phyloP scores from a whole-genome alignment of 306 rosid species.

The Vachellia collinsii region DNA sequence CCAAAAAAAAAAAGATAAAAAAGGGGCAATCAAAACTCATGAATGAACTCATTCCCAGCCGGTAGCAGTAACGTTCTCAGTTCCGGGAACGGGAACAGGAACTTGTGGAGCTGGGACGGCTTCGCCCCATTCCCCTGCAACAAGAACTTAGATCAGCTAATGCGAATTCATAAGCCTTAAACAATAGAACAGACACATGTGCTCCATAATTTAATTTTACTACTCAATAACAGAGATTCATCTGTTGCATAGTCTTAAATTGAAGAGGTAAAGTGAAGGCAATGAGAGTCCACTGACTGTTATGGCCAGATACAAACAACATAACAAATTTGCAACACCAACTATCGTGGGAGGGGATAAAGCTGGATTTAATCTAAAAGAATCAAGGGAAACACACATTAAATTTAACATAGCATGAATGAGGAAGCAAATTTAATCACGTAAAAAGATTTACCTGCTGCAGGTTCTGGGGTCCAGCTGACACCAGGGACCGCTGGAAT shows the following conservation, averaged over 20 bases:
- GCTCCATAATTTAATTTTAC: background rate
- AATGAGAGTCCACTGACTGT: background rate
- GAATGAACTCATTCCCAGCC: constrained; percentile 38
- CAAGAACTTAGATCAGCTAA: constrained; percentile 6
- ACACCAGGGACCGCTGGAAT: constrained; percentile 36
- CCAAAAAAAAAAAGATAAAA: background rate
- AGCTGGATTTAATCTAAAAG: background rate
- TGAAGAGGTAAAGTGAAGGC: background rate
- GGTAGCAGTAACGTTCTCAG: constrained; percentile 11
- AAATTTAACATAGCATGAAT: background rate
- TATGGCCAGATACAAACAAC: background rate
- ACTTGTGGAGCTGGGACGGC: constrained; percentile 34
- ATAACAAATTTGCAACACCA: background rate
- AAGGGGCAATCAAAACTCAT: constrained; percentile 6
- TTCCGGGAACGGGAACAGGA: constrained; percentile 11
- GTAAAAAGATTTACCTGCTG: constrained; percentile 25
- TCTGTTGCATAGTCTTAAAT: background rate
- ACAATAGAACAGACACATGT: background rate
- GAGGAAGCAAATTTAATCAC: background rate
- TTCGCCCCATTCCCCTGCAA: constrained; percentile 42
- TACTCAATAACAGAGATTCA: background rate
- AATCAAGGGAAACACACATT: background rate
- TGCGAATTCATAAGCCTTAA: background rate
- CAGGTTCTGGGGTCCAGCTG: constrained; percentile 38
- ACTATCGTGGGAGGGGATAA: too few relatives aligned